Conservation (phyloP, 2,329 filamentous ascomycete genomes). For the Alternaria brassicicola region DNA sequence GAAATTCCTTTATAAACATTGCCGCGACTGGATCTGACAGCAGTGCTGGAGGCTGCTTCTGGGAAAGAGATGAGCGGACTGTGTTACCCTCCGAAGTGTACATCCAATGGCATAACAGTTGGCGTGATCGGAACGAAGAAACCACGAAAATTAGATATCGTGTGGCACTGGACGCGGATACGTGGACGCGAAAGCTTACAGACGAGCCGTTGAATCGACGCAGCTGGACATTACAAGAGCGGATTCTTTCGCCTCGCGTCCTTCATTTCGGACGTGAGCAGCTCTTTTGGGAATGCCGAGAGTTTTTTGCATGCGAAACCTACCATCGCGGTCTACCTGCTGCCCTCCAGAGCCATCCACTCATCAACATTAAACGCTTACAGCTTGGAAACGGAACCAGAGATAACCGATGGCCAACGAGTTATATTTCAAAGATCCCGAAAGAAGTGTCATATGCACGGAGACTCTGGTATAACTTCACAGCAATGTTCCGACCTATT, state of each 20-base stretch:
- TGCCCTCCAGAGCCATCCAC: background rate
- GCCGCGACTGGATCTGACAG: background rate
- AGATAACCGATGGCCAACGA: conserved; percentile 5
- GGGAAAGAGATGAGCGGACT: background rate
- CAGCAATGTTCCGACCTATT: background rate
- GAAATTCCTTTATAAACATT: conserved; percentile 1
- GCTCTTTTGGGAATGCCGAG: conserved; percentile 30
- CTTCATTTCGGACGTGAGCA: conserved; percentile 25
- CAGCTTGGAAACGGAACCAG: conserved; percentile 1
- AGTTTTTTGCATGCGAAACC: conserved; percentile 15
- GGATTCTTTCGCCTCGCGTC: conserved; percentile 23
- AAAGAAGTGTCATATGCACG: too few relatives aligned
- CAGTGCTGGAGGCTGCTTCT: conserved; percentile 1
- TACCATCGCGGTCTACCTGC: conserved; percentile 1
- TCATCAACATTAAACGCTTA: conserved; percentile 6
- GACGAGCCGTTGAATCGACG: conserved; percentile 8
- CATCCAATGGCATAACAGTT: background rate
- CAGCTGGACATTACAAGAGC: conserved; percentile 17
- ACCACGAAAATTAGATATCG: background rate
- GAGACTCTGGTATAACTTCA: background rate
- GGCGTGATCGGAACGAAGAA: background rate
- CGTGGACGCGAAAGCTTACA: background rate
- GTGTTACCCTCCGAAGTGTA: background rate
- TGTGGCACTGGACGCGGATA: background rate
- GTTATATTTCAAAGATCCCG: background rate